Conservation (phyloP, 805 yeast genomes). For the Ogataea kodamae region DNA sequence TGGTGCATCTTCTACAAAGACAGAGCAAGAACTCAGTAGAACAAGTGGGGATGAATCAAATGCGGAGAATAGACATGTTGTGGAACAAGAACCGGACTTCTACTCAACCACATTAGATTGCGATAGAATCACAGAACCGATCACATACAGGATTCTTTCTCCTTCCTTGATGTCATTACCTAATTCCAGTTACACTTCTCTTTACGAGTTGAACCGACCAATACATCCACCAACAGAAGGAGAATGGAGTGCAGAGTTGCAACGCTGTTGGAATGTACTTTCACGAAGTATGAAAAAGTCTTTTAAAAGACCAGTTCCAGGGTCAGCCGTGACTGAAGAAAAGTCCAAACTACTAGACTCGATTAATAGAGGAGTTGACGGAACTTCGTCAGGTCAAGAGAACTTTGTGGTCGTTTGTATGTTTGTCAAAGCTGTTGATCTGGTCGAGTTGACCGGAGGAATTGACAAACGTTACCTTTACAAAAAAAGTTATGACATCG, state of each 20-base stretch:
- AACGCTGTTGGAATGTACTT: conserved; percentile 58
- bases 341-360: conserved; percentile 60
- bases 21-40: not conserved
- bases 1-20: conserved; percentile 1
- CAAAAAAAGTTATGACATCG: conserved; percentile 47
- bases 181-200: conserved; percentile 13
- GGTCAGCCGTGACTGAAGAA: conserved; percentile 52
- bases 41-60: not conserved
- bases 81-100: conserved; percentile 20
- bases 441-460: conserved; percentile 48
- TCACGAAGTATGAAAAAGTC: conserved; percentile 59
- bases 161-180: conserved; percentile 18
- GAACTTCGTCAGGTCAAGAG: conserved; percentile 59
- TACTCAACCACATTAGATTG: conserved; percentile 14
- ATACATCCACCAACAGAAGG: conserved; percentile 46
- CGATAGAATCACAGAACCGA: conserved; percentile 13
- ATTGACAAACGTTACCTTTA: conserved; percentile 51
- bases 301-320: conserved; percentile 73
- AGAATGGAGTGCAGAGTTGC: conserved; percentile 68
- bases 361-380: conserved; percentile 80
- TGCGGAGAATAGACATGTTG: conserved; percentile 12
- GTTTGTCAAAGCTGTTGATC: conserved; percentile 69
- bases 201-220: conserved; percentile 13
- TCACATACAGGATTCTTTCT: conserved; percentile 21
- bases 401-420: conserved; percentile 68